These are phyloP conservation scores for Leccinellum rugosiceps DNA, from an alignment of 768 basidiomycete species.

Conservation along the genomic window DNA sequence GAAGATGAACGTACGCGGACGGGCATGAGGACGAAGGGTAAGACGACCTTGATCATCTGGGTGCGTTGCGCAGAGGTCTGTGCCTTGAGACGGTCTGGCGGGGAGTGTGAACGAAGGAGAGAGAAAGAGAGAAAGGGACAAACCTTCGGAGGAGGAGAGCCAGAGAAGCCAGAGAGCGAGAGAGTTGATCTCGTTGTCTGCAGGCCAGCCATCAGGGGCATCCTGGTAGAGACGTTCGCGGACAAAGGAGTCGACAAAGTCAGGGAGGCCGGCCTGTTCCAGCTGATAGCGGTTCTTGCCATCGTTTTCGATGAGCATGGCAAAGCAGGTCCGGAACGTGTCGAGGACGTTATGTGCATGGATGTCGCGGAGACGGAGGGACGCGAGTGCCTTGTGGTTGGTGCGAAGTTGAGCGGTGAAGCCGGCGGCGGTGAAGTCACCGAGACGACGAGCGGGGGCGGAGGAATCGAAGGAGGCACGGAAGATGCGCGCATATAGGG, in stretches of 20 bases:
- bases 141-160: constrained; percentile 54
- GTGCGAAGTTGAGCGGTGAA: constrained; percentile 39
- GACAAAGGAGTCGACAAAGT: constrained; percentile 45
- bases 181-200: constrained; percentile 45
- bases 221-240: constrained; percentile 45
- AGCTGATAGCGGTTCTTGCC: constrained; percentile 61
- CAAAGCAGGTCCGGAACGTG: constrained; percentile 45
- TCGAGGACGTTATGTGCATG: constrained; percentile 29
- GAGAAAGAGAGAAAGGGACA: constrained; percentile 15
- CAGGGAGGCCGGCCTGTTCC: constrained; percentile 45
- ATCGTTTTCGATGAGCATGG: constrained; percentile 67
- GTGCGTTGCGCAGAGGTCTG: constrained; percentile 27
- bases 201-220: constrained; percentile 51
- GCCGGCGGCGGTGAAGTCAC: constrained; percentile 34
- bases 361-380: constrained; percentile 33
- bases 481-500: constrained; percentile 56
- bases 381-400: constrained; percentile 33
- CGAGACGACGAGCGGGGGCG: constrained; percentile 52
- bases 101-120: constrained; percentile 16
- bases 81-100: constrained; percentile 29
- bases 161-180: constrained; percentile 64
- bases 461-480: constrained; percentile 51
- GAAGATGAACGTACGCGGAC: constrained; percentile 37
- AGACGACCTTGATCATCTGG: constrained; percentile 32
- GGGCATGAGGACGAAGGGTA: constrained; percentile 49